Evolutionary conservation across 2,329 filamentous ascomycete species (phyloP).

Genomic region (Bipolaris bicolor): DNA sequence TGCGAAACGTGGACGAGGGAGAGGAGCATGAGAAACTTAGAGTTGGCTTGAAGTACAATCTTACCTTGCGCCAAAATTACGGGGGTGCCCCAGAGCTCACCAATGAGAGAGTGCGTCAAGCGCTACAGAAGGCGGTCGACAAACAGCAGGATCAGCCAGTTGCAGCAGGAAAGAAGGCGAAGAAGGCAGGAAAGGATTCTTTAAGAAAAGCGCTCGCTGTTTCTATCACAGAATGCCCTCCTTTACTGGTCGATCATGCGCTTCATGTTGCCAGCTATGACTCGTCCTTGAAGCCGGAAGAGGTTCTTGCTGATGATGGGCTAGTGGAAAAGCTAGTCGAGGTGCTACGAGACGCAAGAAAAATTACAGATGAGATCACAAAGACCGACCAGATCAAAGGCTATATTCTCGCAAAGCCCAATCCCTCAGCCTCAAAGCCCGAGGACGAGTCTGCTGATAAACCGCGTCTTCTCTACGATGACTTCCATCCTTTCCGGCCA

Average conservation of each 20-base stretch:
- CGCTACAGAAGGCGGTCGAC: constrained; percentile 69
- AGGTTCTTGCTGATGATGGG: constrained; percentile 70
- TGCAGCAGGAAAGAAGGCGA: constrained; percentile 67
- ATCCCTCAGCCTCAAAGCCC: constrained; percentile 42
- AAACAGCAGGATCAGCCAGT: constrained; percentile 60
- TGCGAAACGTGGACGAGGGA: constrained; percentile 79
- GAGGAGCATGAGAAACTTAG: constrained; percentile 84
- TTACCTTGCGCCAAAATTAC: constrained; percentile 85
- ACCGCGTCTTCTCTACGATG: constrained; percentile 74
- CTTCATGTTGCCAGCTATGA: constrained; percentile 75
- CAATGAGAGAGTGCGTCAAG: constrained; percentile 71
- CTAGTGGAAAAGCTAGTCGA: constrained; percentile 70
- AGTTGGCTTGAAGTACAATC: constrained; percentile 76
- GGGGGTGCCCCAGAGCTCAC: constrained; percentile 76
- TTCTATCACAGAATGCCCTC: constrained; percentile 87
- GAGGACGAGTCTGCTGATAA: constrained; percentile 53
- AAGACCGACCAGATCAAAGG: constrained; percentile 71
- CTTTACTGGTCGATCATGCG: constrained; percentile 84
- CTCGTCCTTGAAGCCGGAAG: constrained; percentile 67
- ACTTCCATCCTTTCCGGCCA: constrained; percentile 93
- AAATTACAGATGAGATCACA: constrained; percentile 72
- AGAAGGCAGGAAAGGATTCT: constrained; percentile 75
- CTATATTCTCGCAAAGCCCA: constrained; percentile 81
- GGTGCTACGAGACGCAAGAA: constrained; percentile 72
- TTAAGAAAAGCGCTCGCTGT: constrained; percentile 80